Evolutionary conservation across 2,329 filamentous ascomycete species (phyloP), one percentile per base, ranked within the genome.

Genomic region (Alternaria sp.): DNA sequence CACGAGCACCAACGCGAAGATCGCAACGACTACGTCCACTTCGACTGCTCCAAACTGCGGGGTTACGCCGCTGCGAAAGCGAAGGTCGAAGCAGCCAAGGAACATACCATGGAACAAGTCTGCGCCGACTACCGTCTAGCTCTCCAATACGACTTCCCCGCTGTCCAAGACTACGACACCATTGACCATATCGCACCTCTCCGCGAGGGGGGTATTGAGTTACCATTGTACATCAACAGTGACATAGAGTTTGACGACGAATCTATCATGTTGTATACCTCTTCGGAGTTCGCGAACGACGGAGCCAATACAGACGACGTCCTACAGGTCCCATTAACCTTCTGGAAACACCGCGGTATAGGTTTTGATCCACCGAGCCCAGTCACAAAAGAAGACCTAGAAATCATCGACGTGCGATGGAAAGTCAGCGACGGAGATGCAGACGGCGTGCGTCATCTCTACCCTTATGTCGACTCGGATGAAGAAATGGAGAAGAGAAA

Each of bases 181-280:
- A 60, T 25, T 10, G 57, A 60, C 18, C 43, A 58, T 41, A 15
- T 23, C 12, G 41, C 18, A 20, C 30, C 55, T 10, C 20, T 26
- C 7, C 20, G 26, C n/a, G 46, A 58, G 25, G 46, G 45, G 2
- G 60, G 60, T 4, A 25, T 30, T n/a, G 25, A 25, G 10, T 25
- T 37, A n/a, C 30, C 45, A 23, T 30, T 58, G 37, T 56, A 56
- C 28, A 49, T 55, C 18, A 62, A 33, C 10, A 44, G 37, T 12
- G 54, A 50, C 33, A 5, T 47, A 14, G 45, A 62, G 7, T 58
- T 55, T 30, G 54, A 62, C 45, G 54, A 62, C 6, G 54, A 58
- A 5, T 58, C 54, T n/a, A 62, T 62, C 47, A 58, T 58, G 60
- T 9, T 55, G n/a, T 62, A 58, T 30, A 41, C 15, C 12, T 58